Evolutionary conservation across 306 rosid species (phyloP).

Genomic region (barrel medic (Medicago truncatula)): MtrunA17r5.0-ANR NC_053042.1:50429501-50430000

Average conservation of each 20-base stretch:
- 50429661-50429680: slow-evolving; percentile 40
- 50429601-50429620: slow-evolving; percentile 30
- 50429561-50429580: slow-evolving; percentile 45
- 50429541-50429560: slow-evolving; percentile 52
- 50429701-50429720: slow-evolving; percentile 29
- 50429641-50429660: slow-evolving; percentile 38
- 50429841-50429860: slow-evolving; percentile 36
- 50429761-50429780: slow-evolving; percentile 34
- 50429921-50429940: slow-evolving; percentile 13
- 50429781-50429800: slow-evolving; percentile 35
- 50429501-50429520: slow-evolving; percentile 43
- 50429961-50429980: slow-evolving; percentile 33
- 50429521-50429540: slow-evolving; percentile 47
- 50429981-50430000: slow-evolving; percentile 38
- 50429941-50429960: slow-evolving; percentile 42
- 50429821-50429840: slow-evolving; percentile 29
- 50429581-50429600: background rate
- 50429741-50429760: slow-evolving; percentile 38
- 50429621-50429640: slow-evolving; percentile 34
- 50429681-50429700: slow-evolving; percentile 47
- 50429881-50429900: slow-evolving; percentile 48
- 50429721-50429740: slow-evolving; percentile 24
- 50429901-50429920: slow-evolving; percentile 29
- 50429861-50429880: slow-evolving; percentile 36
- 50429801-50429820: slow-evolving; percentile 37